Percentiles rank a stretch among this genome's conserved stretches.
These are phyloP conservation scores for Aspergillus sp. DNA, from an alignment of 2,329 filamentous ascomycete species.

Conservation along the genomic window DNA sequence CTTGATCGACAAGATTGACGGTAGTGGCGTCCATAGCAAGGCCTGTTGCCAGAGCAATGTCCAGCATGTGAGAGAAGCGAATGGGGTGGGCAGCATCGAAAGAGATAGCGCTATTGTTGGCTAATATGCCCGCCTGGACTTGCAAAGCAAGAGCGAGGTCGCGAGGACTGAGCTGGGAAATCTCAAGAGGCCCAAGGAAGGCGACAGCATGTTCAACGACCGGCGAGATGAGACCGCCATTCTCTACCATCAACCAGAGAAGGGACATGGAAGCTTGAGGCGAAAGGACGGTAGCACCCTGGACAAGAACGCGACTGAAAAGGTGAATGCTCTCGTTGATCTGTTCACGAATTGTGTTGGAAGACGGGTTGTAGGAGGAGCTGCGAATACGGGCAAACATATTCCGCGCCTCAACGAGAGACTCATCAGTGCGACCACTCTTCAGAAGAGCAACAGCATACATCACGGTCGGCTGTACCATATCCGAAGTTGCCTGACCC, in stretches of 20 bases:
- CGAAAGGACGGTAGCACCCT: constrained; percentile 52
- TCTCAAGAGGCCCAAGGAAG: constrained; percentile 59
- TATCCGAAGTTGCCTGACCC: constrained; percentile 59
- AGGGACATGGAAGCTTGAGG: constrained; percentile 58
- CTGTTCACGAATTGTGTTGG: constrained; percentile 67
- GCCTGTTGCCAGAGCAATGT: constrained; percentile 54
- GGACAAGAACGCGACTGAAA: constrained; percentile 58
- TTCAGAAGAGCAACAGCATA: constrained; percentile 85
- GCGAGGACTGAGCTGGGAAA: constrained; percentile 53
- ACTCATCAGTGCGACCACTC: constrained; percentile 80
- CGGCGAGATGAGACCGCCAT: constrained; percentile 60
- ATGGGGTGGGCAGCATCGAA: constrained; percentile 58
- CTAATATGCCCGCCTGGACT: constrained; percentile 55
- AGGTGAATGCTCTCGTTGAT: constrained; percentile 84
- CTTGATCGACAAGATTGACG: constrained; percentile 58
- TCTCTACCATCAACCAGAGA: constrained; percentile 65
- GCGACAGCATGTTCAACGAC: constrained; percentile 62
- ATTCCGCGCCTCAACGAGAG: constrained; percentile 71
- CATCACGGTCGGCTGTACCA: constrained; percentile 89
- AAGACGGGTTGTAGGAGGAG: constrained; percentile 49
- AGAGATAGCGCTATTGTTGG: constrained; percentile 37
- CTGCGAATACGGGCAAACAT: constrained; percentile 85
- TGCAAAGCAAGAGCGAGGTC: constrained; percentile 61
- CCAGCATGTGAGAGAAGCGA: constrained; percentile 62
- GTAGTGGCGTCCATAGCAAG: constrained; percentile 57